These are phyloP conservation scores for Tricharina praecox DNA, from an alignment of 495 filamentous ascomycete species.

Conservation along the genomic window DNA sequence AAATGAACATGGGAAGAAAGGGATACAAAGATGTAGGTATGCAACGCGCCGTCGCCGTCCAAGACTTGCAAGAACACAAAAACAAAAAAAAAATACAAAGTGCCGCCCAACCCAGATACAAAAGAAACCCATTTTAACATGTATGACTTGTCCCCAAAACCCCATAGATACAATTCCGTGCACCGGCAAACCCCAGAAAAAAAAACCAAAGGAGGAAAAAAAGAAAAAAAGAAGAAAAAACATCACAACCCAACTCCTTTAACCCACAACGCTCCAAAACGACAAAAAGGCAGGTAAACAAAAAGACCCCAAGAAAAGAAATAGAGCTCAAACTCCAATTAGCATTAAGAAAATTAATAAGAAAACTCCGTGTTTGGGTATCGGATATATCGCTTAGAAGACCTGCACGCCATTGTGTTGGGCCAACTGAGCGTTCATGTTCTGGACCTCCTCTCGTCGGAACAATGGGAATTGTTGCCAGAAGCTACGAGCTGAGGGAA, in stretches of 20 bases:
- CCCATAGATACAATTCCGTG: not conserved
- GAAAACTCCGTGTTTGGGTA: not conserved
- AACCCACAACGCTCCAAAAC: not conserved
- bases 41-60: not conserved
- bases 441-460: conserved; percentile 2
- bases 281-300: conserved; percentile 3
- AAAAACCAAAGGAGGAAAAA: conserved; percentile 4
- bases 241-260: conserved; percentile 4
- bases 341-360: not conserved
- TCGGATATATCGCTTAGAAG: conserved; percentile 1
- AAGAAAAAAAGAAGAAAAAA: conserved; percentile 4
- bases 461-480: conserved; percentile 8
- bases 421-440: not conserved
- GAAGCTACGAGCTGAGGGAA: conserved; percentile 5
- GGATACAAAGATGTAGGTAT: not conserved
- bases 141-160: not conserved
- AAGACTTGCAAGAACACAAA: not conserved
- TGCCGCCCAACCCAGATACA: not conserved
- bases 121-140: conserved; percentile 18
- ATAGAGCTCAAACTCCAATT: conserved; percentile 7
- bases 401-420: conserved; percentile 3
- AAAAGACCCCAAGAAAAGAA: conserved; percentile 24
- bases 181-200: not conserved
- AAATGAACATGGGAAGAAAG: not conserved
- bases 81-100: not conserved